Evolutionary conservation across 768 basidiomycete genomes (phyloP), one percentile per base, ranked within the genome.

Genomic region (Mycena epipterygia): DNA sequence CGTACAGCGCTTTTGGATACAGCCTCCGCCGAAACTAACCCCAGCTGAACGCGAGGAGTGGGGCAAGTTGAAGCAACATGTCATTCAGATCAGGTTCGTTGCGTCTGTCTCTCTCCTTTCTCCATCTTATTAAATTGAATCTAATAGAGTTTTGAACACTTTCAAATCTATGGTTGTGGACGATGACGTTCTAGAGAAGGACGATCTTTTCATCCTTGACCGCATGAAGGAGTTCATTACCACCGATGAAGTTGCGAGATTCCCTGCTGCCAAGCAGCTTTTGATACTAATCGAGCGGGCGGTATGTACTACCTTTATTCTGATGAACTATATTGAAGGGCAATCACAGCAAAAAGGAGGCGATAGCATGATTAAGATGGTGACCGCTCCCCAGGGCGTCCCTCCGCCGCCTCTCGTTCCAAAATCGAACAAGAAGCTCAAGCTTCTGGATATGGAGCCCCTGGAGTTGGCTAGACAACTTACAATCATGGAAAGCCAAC

Each of bases 401-500:
- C 91, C 95, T 17, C 96, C 96, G 0, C 81, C 91, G 14, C 87
- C 96, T 4, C 91, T 97, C 64, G 61, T 91, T 12, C 96, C 96
- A 1, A 93, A 89, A 79, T 82, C 86, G 42, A 84, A 81, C 68
- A 91, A 90, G 83, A 93, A 90, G 80, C 80, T 97, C 68, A 95
- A 95, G 72, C 83, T 99, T 14, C 81, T 90, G 25, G 97, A 99
- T 76, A 89, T 99, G 56, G 94, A 97, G 73, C 86, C 96, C 1
- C 81, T 96, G 64, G 97, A 99, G 80, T 80, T 99, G 21, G 97
- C 97, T 0, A 88, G 97, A 32, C 97, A 99, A 79, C 82, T 99
- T 70, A 98, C 97, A 1, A 91, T 98, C 68, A 86, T 97, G 84
- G 97, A 99, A 80, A 93, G 92, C 72, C 84, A 88, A 53, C 82